Percentiles rank a stretch among this genome's conserved stretches.
These are phyloP conservation scores for Prunus padus DNA, from an alignment of 306 rosid genomes.

Conservation along the genomic window DNA sequence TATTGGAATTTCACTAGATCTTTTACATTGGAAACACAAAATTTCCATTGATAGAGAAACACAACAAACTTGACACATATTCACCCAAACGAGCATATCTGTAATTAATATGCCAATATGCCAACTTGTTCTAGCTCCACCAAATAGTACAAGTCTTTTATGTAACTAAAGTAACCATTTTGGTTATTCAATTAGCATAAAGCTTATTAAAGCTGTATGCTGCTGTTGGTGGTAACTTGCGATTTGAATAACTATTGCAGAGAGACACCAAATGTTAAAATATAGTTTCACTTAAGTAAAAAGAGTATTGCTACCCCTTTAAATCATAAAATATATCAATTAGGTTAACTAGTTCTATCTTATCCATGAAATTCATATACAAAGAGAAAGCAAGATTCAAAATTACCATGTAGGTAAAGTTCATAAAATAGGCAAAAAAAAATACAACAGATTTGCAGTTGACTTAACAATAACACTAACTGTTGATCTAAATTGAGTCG, in stretches of 20 bases:
- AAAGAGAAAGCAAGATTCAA: too few relatives aligned
- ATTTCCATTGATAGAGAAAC: slow-evolving; percentile 1
- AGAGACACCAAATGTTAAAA: not conserved
- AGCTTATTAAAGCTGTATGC: not conserved
- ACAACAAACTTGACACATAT: not conserved
- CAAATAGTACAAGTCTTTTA: not conserved
- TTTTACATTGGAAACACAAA: not conserved
- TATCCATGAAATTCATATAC: not conserved
- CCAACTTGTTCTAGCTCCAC: not conserved
- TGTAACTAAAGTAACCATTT: not conserved
- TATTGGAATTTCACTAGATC: too few relatives aligned
- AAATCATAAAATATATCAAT: not conserved
- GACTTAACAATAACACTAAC: too few relatives aligned
- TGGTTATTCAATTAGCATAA: not conserved
- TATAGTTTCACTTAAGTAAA: not conserved
- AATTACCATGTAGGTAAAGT: too few relatives aligned
- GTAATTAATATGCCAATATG: not conserved
- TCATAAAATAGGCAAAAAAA: too few relatives aligned
- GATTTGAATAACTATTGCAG: not conserved
- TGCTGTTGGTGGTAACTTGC: not conserved
- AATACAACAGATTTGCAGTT: too few relatives aligned
- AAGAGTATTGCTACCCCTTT: not conserved
- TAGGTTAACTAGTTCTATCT: not conserved
- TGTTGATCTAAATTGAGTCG: too few relatives aligned
- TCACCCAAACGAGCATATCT: too few relatives aligned